These are phyloP conservation scores for Schizophyllum amplum DNA, from an alignment of 1,284 basidiomycete genomes.

Conservation along the genomic window DNA sequence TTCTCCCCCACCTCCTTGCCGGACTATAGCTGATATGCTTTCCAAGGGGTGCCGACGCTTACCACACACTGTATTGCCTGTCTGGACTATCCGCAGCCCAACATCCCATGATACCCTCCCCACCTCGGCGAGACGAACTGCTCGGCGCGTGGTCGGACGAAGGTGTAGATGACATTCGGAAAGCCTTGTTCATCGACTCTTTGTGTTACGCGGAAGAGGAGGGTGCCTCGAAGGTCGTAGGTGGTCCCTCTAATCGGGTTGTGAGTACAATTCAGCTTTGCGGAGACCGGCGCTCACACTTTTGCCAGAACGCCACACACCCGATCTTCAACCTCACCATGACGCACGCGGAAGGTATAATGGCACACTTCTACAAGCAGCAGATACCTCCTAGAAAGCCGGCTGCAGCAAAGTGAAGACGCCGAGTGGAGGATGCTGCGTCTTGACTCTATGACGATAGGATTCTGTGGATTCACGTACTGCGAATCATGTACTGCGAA, in stretches of 20 bases:
- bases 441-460: not conserved
- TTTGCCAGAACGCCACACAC: slow-evolving; percentile 74
- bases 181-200: slow-evolving; percentile 47
- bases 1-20: not conserved
- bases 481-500: not conserved
- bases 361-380: slow-evolving; percentile 75
- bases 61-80: slow-evolving; percentile 89
- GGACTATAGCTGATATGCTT: not conserved
- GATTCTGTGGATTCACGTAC: too few species aligned
- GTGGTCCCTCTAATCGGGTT: slow-evolving; percentile 59
- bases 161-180: slow-evolving; percentile 34
- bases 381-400: slow-evolving; percentile 23
- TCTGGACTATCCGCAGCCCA: slow-evolving; percentile 86
- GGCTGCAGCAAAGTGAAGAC: not conserved
- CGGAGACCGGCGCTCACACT: not conserved
- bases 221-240: slow-evolving; percentile 51
- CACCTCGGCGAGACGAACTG: slow-evolving; percentile 33
- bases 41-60: slow-evolving; percentile 68
- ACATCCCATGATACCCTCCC: slow-evolving; percentile 57
- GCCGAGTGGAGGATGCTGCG: too few species aligned
- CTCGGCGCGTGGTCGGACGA: slow-evolving; percentile 35
- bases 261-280: slow-evolving; percentile 36
- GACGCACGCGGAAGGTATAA: slow-evolving; percentile 63
- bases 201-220: slow-evolving; percentile 77
- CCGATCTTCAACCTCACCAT: slow-evolving; percentile 82